These are phyloP conservation scores for Cerioporus squamosus DNA, from an alignment of 1,284 basidiomycete species.

Conservation along the genomic window DNA sequence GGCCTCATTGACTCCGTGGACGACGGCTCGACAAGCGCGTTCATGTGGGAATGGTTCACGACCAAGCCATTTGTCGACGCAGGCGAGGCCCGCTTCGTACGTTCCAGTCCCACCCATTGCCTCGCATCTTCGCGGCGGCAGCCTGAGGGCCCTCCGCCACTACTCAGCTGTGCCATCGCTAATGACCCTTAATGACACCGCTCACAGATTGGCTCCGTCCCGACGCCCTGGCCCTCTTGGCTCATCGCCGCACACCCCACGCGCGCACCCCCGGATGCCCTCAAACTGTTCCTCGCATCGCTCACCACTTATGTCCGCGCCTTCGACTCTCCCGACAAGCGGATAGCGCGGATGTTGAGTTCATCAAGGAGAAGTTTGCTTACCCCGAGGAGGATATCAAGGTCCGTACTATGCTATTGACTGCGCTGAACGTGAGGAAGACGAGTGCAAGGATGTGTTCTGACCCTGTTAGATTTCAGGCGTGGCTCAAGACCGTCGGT, in stretches of 20 bases:
- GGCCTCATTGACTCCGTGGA: conserved; percentile 93
- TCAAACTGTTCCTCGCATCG: conserved; percentile 66
- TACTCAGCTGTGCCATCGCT: not conserved
- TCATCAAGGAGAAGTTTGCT: conserved; percentile 79
- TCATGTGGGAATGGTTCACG: conserved; percentile 98
- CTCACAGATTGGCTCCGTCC: conserved; percentile 79
- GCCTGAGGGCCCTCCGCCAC: too few relatives aligned
- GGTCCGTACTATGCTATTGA: conserved; percentile 43
- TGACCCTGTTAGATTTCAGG: conserved; percentile 38
- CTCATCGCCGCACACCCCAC: conserved; percentile 81
- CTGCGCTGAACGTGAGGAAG: too few relatives aligned
- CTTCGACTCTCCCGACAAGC: conserved; percentile 70
- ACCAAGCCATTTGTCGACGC: conserved; percentile 91
- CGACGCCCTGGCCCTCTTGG: conserved; percentile 98
- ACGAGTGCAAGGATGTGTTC: not conserved
- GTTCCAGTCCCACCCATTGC: too few relatives aligned
- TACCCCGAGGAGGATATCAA: conserved; percentile 82
- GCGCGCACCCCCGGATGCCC: conserved; percentile 54
- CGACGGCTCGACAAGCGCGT: conserved; percentile 78
- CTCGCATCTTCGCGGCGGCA: too few relatives aligned
- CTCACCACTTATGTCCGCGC: conserved; percentile 68
- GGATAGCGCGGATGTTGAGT: conserved; percentile 70
- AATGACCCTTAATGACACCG: too few relatives aligned
- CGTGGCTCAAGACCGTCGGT: conserved; percentile 81
- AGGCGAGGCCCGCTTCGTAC: conserved; percentile 83